Base-by-base conservation (phyloP, 2,329 filamentous ascomycete species). In the Neocatenulostroma microsporum region DNA sequence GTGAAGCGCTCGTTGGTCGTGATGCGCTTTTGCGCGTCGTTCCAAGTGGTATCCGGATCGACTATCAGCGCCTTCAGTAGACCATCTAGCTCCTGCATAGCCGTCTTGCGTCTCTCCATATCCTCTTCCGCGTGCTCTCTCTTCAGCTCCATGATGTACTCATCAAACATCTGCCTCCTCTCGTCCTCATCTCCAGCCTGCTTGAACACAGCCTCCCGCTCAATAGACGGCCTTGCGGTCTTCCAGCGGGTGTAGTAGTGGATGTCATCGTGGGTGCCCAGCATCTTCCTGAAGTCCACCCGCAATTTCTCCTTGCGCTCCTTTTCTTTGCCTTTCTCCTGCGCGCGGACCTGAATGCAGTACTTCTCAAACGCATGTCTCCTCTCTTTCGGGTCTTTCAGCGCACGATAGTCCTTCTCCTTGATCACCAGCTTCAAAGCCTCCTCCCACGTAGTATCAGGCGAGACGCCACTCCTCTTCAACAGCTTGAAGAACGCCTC, bases 161-260 rank as follows among this genome's bases (percentile, higher is more conserved):
- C 91, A 54, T 94, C 84, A 54, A 95, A 98, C 32, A 98, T 72
- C 57, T 87, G 82, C 44, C 84, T 81, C 39, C 88, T 81, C 67
- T 96, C 91, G 40, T 76, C 73, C 51, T 98, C 91, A 50, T 82
- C 83, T 47, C 81, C 83, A 28, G 88, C 89, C 20, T 87, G 89
- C 51, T 87, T 82, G 67, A 96, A 98, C 41, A 94, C 91, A 31
- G 86, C 91, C 69, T 98, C 91, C 32, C 83, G 83, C 62, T 96
- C 86, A 45, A 98, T 86, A 47, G 95, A 93, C 8, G 87, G 86
- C 33, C 85, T 80, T 36, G 89, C 91, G 12, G 86, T 95, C 73
- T 87, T 94, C 91, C 91, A 98, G 44, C 87, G 82, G 27, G 89
- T 95, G 62, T 93, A 95, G 61, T 95, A 79, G 62, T 88, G 91